Percentiles rank a stretch among this genome's conserved stretches.
These are phyloP conservation scores for Blastobotrys terrestris DNA, from an alignment of 805 yeast species.

Conservation along the genomic window DNA sequence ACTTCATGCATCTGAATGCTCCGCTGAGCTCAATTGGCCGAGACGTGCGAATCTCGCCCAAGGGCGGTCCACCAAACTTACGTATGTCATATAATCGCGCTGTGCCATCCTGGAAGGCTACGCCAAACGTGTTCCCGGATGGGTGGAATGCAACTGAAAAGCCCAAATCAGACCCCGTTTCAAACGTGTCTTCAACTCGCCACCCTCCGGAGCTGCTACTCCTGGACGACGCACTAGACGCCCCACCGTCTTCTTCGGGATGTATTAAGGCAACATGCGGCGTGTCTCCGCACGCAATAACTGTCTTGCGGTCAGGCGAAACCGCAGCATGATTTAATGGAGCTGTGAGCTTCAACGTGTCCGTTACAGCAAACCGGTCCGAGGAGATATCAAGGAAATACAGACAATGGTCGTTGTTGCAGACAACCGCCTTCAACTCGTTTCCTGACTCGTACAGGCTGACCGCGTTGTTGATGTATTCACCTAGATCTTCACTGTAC, in stretches of 20 bases:
- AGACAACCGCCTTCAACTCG: conserved; percentile 49
- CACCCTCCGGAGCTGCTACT: conserved; percentile 24
- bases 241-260: conserved; percentile 5
- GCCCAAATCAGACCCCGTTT: conserved; percentile 68
- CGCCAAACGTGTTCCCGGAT: conserved; percentile 68
- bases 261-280: conserved; percentile 50
- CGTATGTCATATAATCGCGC: conserved; percentile 74
- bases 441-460: conserved; percentile 25
- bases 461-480: conserved; percentile 78
- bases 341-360: conserved; percentile 46
- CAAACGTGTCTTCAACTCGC: conserved; percentile 36
- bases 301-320: conserved; percentile 54
- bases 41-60: conserved; percentile 36
- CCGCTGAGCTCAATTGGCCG: conserved; percentile 44
- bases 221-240: not conserved
- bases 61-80: conserved; percentile 35
- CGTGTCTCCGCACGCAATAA: conserved; percentile 74
- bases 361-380: conserved; percentile 39
- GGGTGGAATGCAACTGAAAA: conserved; percentile 75
- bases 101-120: conserved; percentile 81
- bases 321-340: conserved; percentile 71
- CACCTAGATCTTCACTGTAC: conserved; percentile 59
- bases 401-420: conserved; percentile 76
- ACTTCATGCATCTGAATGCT: conserved; percentile 61
- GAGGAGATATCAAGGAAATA: conserved; percentile 56